Evolutionary conservation across 2,329 filamentous ascomycete genomes (phyloP), one percentile per base, ranked within the genome.

Genomic region (Aspergillus fischeri): DNA sequence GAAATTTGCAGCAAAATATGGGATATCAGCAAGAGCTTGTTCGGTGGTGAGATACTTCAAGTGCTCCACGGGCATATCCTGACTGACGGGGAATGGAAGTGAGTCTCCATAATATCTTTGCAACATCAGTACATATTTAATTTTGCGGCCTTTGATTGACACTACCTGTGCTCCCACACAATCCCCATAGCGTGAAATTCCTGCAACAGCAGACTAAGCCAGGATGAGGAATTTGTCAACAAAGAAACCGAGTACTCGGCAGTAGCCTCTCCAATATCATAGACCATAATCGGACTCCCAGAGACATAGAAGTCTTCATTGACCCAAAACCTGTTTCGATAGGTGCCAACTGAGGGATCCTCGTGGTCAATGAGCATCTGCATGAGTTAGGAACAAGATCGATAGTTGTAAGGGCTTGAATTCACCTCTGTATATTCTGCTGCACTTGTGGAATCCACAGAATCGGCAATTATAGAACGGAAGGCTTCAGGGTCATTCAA

Each of bases 261-360:
- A 35, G 65, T 68, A 1, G 74, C 70, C 62, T 82, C 80, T 41
- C 80, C 80, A 7, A 71, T 73, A 63, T 82, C 77, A 61, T 78
- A 80, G 7, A 81, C 63, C 58, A 78, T 77, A 0, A 82, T 74
- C 1, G 80, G 82, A 0, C 81, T 81, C 20, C 82, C 81, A 11
- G 81, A 73, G 60, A 80, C 77, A 64, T 83, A 84, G 66, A 83
- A 82, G 0, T 77, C 76, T 4, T 75, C 72, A 60, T 81, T 81
- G 49, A 83, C 80, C 64, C 80, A 83, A 65, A 82, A 85, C 49
- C 81, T 76, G 66, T 84, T 81, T 51, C 75, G 75, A 65, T 83
- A 84, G 1, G 80, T 84, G 20, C 72, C 78, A 56, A 77, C 75
- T 11, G 73, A 66, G 8, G 59, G 50, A 51, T 71, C 58, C 6